Evolutionary conservation across 2,329 filamentous ascomycete genomes (phyloP).

Genomic region (Cercospora brassicicola): DNA sequence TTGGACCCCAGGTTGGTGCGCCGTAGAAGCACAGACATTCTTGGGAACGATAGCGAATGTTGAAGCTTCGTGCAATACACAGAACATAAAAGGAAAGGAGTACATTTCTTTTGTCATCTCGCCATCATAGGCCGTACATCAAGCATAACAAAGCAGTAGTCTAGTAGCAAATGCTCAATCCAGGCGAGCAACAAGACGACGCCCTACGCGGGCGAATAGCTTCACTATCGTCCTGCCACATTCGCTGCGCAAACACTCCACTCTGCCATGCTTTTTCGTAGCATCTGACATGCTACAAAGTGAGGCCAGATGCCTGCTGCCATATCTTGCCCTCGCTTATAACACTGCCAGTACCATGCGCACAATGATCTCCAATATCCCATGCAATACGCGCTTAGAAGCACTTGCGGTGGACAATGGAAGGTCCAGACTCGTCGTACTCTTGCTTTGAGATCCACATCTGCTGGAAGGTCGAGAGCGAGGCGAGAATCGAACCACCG

Average conservation of each 20-base stretch:
- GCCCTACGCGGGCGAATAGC: conserved; percentile 25
- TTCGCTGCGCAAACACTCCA: conserved; percentile 20
- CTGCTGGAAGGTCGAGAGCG: conserved; percentile 99
- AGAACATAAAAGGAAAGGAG: conserved; percentile 17
- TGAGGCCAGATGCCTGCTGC: conserved; percentile 9
- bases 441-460: conserved; percentile 99
- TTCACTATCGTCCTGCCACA: conserved; percentile 22
- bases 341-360: conserved; percentile 23
- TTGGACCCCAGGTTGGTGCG: background rate
- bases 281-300: conserved; percentile 4
- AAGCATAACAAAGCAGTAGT: conserved; percentile 28
- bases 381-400: conserved; percentile 69
- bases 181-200: conserved; percentile 28
- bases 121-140: conserved; percentile 28
- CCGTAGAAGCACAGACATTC: background rate
- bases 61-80: background rate
- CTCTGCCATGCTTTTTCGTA: conserved; percentile 18
- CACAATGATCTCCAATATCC: conserved; percentile 25
- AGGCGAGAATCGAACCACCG: conserved; percentile 99
- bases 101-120: conserved; percentile 31
- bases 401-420: conserved; percentile 99
- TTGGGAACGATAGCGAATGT: background rate
- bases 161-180: conserved; percentile 31
- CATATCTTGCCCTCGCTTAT: conserved; percentile 16
- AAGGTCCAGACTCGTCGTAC: conserved; percentile 99